phyloP scores from a whole-genome alignment of 2,329 filamentous ascomycete species.

The Camptophora hylomeconis region DNA sequence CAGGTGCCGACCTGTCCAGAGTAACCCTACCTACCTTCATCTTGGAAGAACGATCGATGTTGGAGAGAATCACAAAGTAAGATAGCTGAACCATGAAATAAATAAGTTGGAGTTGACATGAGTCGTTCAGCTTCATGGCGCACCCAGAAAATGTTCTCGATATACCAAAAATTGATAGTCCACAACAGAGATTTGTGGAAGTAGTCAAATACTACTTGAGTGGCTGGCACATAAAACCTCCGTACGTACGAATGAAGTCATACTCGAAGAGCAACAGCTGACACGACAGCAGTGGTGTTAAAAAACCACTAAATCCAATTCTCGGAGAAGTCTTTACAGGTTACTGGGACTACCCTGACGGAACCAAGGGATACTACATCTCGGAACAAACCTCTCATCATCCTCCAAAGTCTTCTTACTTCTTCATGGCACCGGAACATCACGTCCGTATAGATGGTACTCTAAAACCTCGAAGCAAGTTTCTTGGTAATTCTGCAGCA shows the following conservation, averaged over 20 bases:
- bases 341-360: slow-evolving; percentile 84
- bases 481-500: slow-evolving; percentile 90
- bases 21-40: slow-evolving; percentile 96
- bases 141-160: slow-evolving; percentile 90
- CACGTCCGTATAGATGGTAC: slow-evolving; percentile 91
- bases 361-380: slow-evolving; percentile 85
- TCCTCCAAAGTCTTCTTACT: slow-evolving; percentile 96
- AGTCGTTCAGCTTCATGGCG: slow-evolving; percentile 75
- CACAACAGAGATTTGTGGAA: slow-evolving; percentile 75
- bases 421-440: slow-evolving; percentile 92
- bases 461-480: slow-evolving; percentile 86
- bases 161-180: slow-evolving; percentile 79
- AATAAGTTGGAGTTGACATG: slow-evolving; percentile 15
- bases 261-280: slow-evolving; percentile 5
- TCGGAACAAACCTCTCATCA: slow-evolving; percentile 97
- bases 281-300: slow-evolving; percentile 58
- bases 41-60: slow-evolving; percentile 91
- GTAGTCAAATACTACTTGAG: slow-evolving; percentile 97
- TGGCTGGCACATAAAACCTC: slow-evolving; percentile 96
- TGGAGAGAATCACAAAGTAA: slow-evolving; percentile 97
- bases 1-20: slow-evolving; percentile 85
- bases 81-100: slow-evolving; percentile 21
- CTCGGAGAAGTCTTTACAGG: slow-evolving; percentile 89
- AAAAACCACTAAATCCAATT: slow-evolving; percentile 95
- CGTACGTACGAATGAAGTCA: slow-evolving; percentile 44